Conservation (phyloP, 139 green algal species). For the Pseudopediastrum boryanum region DNA sequence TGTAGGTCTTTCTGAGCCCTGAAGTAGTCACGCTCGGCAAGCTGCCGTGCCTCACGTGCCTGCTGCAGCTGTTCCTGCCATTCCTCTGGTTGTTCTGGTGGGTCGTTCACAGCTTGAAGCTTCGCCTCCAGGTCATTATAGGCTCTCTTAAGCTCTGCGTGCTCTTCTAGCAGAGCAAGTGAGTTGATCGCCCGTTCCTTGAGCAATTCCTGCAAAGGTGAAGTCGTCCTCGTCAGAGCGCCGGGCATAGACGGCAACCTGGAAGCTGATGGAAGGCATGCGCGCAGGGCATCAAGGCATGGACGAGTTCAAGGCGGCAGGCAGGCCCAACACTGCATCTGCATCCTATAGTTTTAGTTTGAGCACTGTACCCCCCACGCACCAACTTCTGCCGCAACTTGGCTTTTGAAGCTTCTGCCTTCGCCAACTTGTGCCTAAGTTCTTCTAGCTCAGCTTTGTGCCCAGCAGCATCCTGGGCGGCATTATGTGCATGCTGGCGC, state of each 20-base stretch:
- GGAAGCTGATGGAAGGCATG: not conserved
- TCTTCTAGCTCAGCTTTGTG: too few relatives aligned
- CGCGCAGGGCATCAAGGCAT: not conserved
- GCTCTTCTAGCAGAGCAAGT: not conserved
- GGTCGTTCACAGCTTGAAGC: not conserved
- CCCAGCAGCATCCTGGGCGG: too few relatives aligned
- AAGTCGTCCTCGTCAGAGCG: not conserved
- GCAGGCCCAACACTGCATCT: not conserved
- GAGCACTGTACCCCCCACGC: too few relatives aligned
- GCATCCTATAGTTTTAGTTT: too few relatives aligned
- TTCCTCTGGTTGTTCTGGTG: not conserved
- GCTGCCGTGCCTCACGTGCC: not conserved
- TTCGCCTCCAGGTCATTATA: not conserved
- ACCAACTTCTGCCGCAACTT: too few relatives aligned
- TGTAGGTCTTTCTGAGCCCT: not conserved
- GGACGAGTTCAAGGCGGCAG: not conserved
- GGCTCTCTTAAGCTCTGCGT: not conserved
- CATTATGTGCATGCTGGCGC: too few relatives aligned
- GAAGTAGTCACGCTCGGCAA: not conserved
- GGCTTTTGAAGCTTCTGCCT: too few relatives aligned
- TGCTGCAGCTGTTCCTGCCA: not conserved
- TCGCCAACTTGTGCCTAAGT: too few relatives aligned
- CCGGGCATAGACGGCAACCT: not conserved
- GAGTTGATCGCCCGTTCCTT: constrained; percentile 28
- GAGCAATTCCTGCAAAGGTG: constrained; percentile 16